Evolutionary conservation across 108 stramenopile genomes (phyloP).

Genomic region (Aureococcus anophagefferens): DNA sequence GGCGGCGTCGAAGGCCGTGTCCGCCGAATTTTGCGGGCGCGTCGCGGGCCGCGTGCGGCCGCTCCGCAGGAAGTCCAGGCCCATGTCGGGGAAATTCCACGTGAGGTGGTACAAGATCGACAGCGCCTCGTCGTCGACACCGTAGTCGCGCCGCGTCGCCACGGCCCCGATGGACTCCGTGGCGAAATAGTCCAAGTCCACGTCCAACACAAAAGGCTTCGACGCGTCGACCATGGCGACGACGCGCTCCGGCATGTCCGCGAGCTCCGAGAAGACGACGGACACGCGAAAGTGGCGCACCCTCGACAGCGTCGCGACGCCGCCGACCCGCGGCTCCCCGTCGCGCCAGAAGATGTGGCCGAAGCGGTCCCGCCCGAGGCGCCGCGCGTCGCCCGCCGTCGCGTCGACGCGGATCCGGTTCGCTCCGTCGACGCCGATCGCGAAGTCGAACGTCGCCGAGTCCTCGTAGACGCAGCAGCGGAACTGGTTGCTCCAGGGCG

Average conservation of each 20-base stretch:
- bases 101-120: background rate
- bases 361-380: background rate
- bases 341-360: background rate
- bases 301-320: background rate
- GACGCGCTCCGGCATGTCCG: background rate
- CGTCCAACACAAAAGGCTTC: background rate
- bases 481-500: background rate
- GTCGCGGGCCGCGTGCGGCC: too few relatives aligned
- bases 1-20: too few relatives aligned
- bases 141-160: background rate
- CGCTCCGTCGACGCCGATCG: background rate
- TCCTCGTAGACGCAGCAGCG: background rate
- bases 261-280: background rate
- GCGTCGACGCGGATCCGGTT: background rate
- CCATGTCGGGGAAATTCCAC: background rate
- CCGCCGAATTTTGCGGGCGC: too few relatives aligned
- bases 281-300: background rate
- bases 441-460: background rate
- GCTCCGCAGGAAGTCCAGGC: background rate
- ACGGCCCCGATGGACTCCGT: background rate
- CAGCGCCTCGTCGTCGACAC: background rate
- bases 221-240: background rate
- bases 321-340: background rate
- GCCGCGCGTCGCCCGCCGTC: background rate
- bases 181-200: background rate